Base-by-base conservation (phyloP, 1,284 basidiomycete species). In the Cryptococcus deneoformans region DNA sequence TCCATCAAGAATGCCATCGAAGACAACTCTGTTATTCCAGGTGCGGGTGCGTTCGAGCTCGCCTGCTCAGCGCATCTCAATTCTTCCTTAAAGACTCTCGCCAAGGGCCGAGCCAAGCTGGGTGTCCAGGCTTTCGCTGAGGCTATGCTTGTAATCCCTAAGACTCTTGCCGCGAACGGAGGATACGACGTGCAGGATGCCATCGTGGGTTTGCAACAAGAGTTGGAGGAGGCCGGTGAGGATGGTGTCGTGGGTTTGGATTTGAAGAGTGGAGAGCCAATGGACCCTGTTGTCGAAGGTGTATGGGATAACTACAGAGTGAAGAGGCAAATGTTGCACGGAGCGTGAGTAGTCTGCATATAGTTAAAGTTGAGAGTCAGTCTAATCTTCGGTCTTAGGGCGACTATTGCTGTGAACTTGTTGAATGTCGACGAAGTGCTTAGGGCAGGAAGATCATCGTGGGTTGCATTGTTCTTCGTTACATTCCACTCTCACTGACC, bases 271-370 rank as follows among this genome's bases (percentile, higher is more conserved):
- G 96, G 96, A 57, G 93, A 98, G 77, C 93, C 95, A 3, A 91
- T 96, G 73, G 95, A 99, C 73, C 95, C 96, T 6, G 89, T 91
- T 12, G 87, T 91, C 4, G 88, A 92, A 72, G 96, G 96, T 43
- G 87, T 99, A 16, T 99, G 95, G 94, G 96, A 99, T 78, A 99
- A 99, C 79, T 99, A 97, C 78, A 83, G 96, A 59, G 96, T 99
- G 61, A 99, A 99, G 82, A 83, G 95, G 62, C 96, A 99, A 73
- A 96, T 99, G 92, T 80, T 99, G 57, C 95, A 99, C 75, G 94
- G 91, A 71, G 90, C 90, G 91, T 92, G 69, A 73, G 86, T 75
- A 1, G 10, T 10, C 46, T n/a, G n/a, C 52, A n/a, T 47, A 11
- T 35, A 29, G 16, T 43, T 20, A 40, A 29, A 46, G 43, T 10